A percentile compares a stretch with the other conserved stretches of the same genome.
phyloP scores from a whole-genome alignment of 768 basidiomycete species.

The Asterophora lycoperdoides region DNA sequence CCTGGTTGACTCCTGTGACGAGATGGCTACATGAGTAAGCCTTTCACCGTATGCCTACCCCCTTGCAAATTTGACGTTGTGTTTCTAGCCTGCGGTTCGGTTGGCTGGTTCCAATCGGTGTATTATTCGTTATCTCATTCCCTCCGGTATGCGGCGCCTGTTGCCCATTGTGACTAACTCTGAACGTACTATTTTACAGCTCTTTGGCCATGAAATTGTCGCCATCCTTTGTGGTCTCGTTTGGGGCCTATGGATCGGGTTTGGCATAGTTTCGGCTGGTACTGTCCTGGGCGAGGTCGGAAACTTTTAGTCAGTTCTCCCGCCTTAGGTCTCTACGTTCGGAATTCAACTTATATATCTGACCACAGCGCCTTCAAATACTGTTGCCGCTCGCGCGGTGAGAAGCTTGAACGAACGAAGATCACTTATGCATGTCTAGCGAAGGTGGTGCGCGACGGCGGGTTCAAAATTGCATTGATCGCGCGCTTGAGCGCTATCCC shows the following conservation, averaged over 20 bases:
- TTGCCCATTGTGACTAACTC: background rate
- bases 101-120: conserved; percentile 75
- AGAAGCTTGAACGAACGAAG: conserved; percentile 61
- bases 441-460: conserved; percentile 77
- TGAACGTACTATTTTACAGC: conserved; percentile 29
- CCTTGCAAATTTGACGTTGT: background rate
- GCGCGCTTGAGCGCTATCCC: conserved; percentile 81
- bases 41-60: background rate
- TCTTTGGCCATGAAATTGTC: conserved; percentile 92
- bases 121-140: conserved; percentile 83
- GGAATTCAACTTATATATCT: background rate
- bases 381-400: conserved; percentile 68
- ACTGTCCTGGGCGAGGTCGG: conserved; percentile 85
- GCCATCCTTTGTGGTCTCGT: conserved; percentile 86
- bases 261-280: conserved; percentile 80
- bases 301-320: conserved; percentile 68
- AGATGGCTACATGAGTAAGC: conserved; percentile 60
- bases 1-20: conserved; percentile 62
- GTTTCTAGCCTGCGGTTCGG: conserved; percentile 46
- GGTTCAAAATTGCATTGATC: conserved; percentile 78
- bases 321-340: background rate
- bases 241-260: conserved; percentile 86
- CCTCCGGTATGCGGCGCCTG: conserved; percentile 55
- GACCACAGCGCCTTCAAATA: conserved; percentile 72
- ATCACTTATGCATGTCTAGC: conserved; percentile 60